Percentiles rank a stretch among this genome's conserved stretches.
These are phyloP conservation scores for Stereocaulon alpinum DNA, from an alignment of 495 filamentous ascomycete genomes.

Conservation along the genomic window DNA sequence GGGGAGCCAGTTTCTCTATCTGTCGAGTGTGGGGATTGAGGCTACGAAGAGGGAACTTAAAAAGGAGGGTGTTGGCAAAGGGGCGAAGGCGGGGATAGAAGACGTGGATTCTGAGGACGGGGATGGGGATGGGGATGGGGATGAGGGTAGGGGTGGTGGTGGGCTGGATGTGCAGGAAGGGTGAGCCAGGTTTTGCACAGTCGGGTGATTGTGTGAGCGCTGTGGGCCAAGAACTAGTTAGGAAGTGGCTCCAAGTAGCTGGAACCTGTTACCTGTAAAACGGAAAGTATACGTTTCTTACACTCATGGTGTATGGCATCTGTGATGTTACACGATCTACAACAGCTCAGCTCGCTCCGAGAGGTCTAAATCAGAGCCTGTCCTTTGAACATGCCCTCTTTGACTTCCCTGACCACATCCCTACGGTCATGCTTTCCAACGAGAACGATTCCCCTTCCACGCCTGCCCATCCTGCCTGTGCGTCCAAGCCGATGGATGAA, in stretches of 20 bases:
- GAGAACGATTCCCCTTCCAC: constrained; percentile 80
- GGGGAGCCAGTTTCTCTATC: constrained; percentile 16
- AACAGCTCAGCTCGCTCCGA: constrained; percentile 13
- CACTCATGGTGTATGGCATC: neutral
- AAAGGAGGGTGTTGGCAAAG: neutral
- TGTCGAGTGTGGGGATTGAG: constrained; percentile 16
- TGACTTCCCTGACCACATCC: constrained; percentile 85
- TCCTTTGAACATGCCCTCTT: constrained; percentile 87
- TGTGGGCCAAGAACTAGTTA: too few relatives aligned
- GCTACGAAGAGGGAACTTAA: constrained; percentile 12
- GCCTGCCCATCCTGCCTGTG: constrained; percentile 82
- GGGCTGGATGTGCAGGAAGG: too few relatives aligned
- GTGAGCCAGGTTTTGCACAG: too few relatives aligned
- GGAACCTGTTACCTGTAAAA: too few relatives aligned
- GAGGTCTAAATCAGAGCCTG: constrained; percentile 60
- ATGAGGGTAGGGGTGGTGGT: neutral
- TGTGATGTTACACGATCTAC: neutral
- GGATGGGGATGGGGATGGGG: neutral
- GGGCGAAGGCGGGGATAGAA: neutral
- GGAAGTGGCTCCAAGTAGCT: too few relatives aligned
- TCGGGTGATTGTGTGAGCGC: too few relatives aligned
- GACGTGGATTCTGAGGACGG: constrained; percentile 15
- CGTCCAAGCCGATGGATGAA: constrained; percentile 92
- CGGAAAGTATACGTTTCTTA: neutral
- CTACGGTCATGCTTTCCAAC: constrained; percentile 82